These are phyloP conservation scores for Gymnopilus junonius DNA, from an alignment of 768 basidiomycete species.

Conservation along the genomic window DNA sequence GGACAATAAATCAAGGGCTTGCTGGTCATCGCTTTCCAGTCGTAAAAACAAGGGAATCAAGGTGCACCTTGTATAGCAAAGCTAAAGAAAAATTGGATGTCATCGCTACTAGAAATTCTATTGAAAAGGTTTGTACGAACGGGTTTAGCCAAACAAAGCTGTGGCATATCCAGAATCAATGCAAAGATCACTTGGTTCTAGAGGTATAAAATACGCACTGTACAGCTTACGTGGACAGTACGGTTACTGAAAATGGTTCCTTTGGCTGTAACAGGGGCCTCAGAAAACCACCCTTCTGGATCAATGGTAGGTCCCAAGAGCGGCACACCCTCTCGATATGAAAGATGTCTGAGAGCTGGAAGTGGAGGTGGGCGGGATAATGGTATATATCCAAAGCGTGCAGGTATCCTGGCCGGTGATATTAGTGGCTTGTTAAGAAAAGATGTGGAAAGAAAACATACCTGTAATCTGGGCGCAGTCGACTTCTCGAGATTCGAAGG, in stretches of 20 bases:
- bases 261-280: conserved; percentile 27
- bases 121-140: conserved; percentile 26
- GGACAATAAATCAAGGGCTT: conserved; percentile 40
- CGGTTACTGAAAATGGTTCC: conserved; percentile 37
- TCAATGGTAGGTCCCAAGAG: conserved; percentile 42
- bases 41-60: conserved; percentile 40
- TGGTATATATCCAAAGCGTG: conserved; percentile 39
- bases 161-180: background rate
- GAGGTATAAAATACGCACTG: conserved; percentile 30
- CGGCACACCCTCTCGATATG: conserved; percentile 38
- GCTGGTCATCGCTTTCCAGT: conserved; percentile 35
- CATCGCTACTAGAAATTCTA: background rate
- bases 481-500: conserved; percentile 26
- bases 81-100: conserved; percentile 24
- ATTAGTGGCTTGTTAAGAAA: background rate
- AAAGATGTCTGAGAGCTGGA: conserved; percentile 37
- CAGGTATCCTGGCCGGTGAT: conserved; percentile 30
- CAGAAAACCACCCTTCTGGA: conserved; percentile 45
- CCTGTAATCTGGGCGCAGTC: conserved; percentile 18
- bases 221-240: conserved; percentile 34
- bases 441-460: background rate
- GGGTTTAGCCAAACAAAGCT: conserved; percentile 47
- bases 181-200: background rate
- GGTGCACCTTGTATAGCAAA: conserved; percentile 46
- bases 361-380: conserved; percentile 34